These are phyloP conservation scores for Aspergillus tubingensis DNA, from an alignment of 2,329 filamentous ascomycete species.

Conservation along the genomic window DNA sequence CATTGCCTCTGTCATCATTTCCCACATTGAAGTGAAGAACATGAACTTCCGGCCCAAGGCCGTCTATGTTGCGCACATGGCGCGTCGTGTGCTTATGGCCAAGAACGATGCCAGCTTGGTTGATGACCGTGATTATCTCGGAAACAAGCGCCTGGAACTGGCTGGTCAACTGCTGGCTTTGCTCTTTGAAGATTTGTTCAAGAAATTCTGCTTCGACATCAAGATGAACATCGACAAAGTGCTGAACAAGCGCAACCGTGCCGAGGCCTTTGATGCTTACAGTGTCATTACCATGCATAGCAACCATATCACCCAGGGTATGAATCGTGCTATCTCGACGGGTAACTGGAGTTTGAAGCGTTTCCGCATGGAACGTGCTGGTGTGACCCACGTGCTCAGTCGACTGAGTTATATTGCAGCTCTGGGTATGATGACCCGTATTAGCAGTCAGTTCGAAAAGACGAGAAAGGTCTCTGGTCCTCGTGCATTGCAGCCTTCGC, in stretches of 20 bases:
- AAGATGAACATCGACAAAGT: slow-evolving; percentile 95
- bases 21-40: slow-evolving; percentile 87
- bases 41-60: slow-evolving; percentile 97
- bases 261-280: slow-evolving; percentile 82
- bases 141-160: slow-evolving; percentile 93
- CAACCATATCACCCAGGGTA: slow-evolving; percentile 83
- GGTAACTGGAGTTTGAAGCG: slow-evolving; percentile 98
- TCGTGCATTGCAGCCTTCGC: slow-evolving; percentile 91
- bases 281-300: slow-evolving; percentile 82
- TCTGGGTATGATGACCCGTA: slow-evolving; percentile 98
- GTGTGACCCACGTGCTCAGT: slow-evolving; percentile 94
- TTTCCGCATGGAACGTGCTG: slow-evolving; percentile 97
- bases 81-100: slow-evolving; percentile 91
- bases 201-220: slow-evolving; percentile 85
- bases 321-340: slow-evolving; percentile 94
- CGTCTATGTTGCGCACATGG: slow-evolving; percentile 95
- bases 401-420: slow-evolving; percentile 94
- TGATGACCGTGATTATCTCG: slow-evolving; percentile 95
- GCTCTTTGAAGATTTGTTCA: slow-evolving; percentile 97
- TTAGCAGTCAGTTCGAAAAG: slow-evolving; percentile 98
- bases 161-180: slow-evolving; percentile 92
- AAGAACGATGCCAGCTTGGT: slow-evolving; percentile 85
- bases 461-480: slow-evolving; percentile 95
- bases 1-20: slow-evolving; percentile 87
- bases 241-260: slow-evolving; percentile 87